phyloP scores from a whole-genome alignment of 495 filamentous ascomycete genomes.

The Penicillium riverlandense region DNA sequence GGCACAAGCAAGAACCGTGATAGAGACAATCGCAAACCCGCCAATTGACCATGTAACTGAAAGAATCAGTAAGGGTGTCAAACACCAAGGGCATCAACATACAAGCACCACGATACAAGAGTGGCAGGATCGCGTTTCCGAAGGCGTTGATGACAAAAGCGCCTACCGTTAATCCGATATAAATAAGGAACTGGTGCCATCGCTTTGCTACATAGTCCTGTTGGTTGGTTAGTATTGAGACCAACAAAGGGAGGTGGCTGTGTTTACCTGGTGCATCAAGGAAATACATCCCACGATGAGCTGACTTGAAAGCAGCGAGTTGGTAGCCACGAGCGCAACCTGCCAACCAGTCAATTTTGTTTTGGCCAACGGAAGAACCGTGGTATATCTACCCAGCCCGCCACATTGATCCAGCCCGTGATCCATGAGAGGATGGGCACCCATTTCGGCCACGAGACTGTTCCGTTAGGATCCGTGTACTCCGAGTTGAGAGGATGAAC shows the following conservation, averaged over 20 bases:
- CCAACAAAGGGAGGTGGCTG: too few relatives aligned
- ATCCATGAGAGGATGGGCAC: slow-evolving; percentile 56
- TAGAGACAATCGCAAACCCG: slow-evolving; percentile 59
- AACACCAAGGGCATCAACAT: background rate
- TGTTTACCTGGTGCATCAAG: slow-evolving; percentile 36
- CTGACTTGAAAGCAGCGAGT: slow-evolving; percentile 44
- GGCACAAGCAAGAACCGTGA: slow-evolving; percentile 54
- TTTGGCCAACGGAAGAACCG: background rate
- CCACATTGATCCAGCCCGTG: slow-evolving; percentile 69
- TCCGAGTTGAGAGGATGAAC: background rate
- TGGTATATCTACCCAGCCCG: slow-evolving; percentile 50
- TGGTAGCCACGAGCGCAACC: slow-evolving; percentile 46
- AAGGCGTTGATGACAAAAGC: slow-evolving; percentile 63
- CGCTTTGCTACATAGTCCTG: slow-evolving; percentile 42
- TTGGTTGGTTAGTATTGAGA: slow-evolving; percentile 1
- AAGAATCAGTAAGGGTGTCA: too few relatives aligned
- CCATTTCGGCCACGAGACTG: slow-evolving; percentile 49
- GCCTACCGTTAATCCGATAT: slow-evolving; percentile 52
- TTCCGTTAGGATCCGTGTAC: background rate
- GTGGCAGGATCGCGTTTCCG: slow-evolving; percentile 52
- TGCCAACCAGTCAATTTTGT: slow-evolving; percentile 19
- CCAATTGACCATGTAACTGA: slow-evolving; percentile 56
- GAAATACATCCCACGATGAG: slow-evolving; percentile 51
- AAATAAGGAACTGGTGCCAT: slow-evolving; percentile 69
- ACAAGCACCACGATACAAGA: slow-evolving; percentile 49